Evolutionary conservation across 106 monocot species (phyloP), one percentile per base, ranked within the genome.

Genomic region (Allium fistulosum): DNA sequence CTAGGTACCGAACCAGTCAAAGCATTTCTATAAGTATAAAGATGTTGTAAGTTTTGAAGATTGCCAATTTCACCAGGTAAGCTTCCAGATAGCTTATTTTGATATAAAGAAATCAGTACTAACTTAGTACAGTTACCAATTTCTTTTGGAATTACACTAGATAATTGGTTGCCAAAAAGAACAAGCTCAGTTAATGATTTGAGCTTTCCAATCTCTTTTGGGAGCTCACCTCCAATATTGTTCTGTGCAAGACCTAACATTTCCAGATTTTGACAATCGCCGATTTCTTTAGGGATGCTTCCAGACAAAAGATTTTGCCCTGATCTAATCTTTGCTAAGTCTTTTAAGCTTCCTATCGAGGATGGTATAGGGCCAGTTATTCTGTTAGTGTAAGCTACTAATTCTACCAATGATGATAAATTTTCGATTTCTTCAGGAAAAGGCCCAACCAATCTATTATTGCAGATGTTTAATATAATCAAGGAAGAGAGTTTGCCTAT

Each of bases 201-300:
- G 45, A 97, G 78, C 72, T 57, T 86, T 45, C 82, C 86, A 28
- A 92, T 67, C 75, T 86, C 92, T 65, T 72, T 82, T 4, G 96
- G 96, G 3, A 97, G 58, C 49, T 70, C 68, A 37, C 86, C 92
- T 63, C 62, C 79, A 18, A 97, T 69, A 67, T 78, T 79, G 72
- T 92, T 92, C 62, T 97, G 92, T 0, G 96, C 96, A 74, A 97
- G 89, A 62, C 96, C 96, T 61, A 97, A 82, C 9, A 81, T 0
- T 52, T 68, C 8, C 73, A 97, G 57, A 51, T 74, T 84, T 69
- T 73, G 2, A 51, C 96, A 97, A 57, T 75, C 82, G 59, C 80
- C 17, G 46, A 97, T 97, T 71, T 89, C 88, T 4, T 46, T 72
- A 12, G 96, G 96, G 61, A 97, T 76, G 17, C 51, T 73, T 59